These are phyloP conservation scores for Talaromyces wortmannii DNA, from an alignment of 495 filamentous ascomycete species.

Conservation along the genomic window DNA sequence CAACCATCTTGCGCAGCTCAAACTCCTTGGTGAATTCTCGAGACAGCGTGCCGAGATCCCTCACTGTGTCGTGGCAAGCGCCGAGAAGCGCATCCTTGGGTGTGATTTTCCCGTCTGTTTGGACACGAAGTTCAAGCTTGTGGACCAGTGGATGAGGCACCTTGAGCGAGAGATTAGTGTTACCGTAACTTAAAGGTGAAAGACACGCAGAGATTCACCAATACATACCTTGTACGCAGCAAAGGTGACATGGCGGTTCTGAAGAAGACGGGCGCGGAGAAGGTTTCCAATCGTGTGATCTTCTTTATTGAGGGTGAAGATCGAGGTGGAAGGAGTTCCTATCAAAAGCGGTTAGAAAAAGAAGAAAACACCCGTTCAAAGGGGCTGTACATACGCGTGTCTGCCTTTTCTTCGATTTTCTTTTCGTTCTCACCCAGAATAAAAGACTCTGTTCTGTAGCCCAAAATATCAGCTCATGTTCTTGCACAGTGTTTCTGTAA, in stretches of 20 bases:
- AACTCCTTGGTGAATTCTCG: slow-evolving; percentile 93
- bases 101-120: slow-evolving; percentile 82
- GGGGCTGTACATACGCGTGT: slow-evolving; percentile 41
- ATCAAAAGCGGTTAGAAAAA: slow-evolving; percentile 1
- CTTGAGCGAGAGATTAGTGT: slow-evolving; percentile 26
- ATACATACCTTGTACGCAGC: slow-evolving; percentile 74
- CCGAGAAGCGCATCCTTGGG: slow-evolving; percentile 81
- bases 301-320: slow-evolving; percentile 94
- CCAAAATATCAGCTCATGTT: no score
- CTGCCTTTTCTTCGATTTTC: slow-evolving; percentile 78
- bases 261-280: slow-evolving; percentile 71
- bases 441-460: slow-evolving; percentile 79
- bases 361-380: neutral
- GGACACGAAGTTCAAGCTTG: slow-evolving; percentile 78
- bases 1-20: slow-evolving; percentile 85
- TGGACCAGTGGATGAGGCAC: slow-evolving; percentile 80
- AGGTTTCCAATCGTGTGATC: slow-evolving; percentile 95
- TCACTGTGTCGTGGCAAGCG: slow-evolving; percentile 70
- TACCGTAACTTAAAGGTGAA: neutral
- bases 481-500: no score
- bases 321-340: slow-evolving; percentile 76
- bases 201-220: neutral
- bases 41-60: slow-evolving; percentile 65
- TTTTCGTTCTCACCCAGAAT: slow-evolving; percentile 79
- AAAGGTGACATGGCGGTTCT: slow-evolving; percentile 72